phyloP scores from a whole-genome alignment of 768 basidiomycete species.

The Lentinula edodes region DNA sequence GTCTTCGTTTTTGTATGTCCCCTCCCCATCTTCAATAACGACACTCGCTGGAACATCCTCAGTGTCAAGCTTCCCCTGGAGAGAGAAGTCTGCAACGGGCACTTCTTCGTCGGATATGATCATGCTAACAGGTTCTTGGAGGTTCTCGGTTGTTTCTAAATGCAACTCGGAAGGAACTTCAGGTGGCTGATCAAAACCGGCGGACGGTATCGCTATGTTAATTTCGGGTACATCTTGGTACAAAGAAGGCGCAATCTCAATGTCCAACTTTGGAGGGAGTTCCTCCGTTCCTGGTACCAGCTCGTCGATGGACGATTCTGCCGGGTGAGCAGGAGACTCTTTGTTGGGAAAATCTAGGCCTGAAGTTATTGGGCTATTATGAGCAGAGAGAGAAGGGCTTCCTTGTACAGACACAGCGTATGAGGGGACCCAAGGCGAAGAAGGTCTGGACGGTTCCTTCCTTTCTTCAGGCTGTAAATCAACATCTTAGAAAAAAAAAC shows the following conservation, averaged over 20 bases:
- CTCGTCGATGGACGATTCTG: not conserved
- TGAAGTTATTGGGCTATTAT: not conserved
- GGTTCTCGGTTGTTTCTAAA: not conserved
- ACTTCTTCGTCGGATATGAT: not conserved
- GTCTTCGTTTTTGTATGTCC: not conserved
- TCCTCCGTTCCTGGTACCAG: not conserved
- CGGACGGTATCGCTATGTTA: not conserved
- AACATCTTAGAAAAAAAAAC: not conserved
- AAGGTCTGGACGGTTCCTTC: slow-evolving; percentile 5
- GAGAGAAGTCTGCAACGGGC: not conserved
- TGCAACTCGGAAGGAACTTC: not conserved
- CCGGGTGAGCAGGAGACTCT: not conserved
- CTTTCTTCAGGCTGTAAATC: slow-evolving; percentile 4
- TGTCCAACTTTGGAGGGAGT: too few species aligned
- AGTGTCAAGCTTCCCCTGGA: not conserved
- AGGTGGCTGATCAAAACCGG: not conserved
- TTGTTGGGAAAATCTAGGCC: not conserved
- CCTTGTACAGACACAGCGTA: slow-evolving; percentile 38
- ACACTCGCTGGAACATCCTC: not conserved
- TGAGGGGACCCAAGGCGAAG: slow-evolving; percentile 32
- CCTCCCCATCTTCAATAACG: too few species aligned
- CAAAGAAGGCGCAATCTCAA: not conserved
- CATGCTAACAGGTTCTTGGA: not conserved
- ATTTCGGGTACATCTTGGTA: not conserved
- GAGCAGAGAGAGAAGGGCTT: slow-evolving; percentile 9